These are phyloP conservation scores for Blastocystis sp. DNA, from an alignment of 352 stramenopile species.

Conservation along the genomic window DNA sequence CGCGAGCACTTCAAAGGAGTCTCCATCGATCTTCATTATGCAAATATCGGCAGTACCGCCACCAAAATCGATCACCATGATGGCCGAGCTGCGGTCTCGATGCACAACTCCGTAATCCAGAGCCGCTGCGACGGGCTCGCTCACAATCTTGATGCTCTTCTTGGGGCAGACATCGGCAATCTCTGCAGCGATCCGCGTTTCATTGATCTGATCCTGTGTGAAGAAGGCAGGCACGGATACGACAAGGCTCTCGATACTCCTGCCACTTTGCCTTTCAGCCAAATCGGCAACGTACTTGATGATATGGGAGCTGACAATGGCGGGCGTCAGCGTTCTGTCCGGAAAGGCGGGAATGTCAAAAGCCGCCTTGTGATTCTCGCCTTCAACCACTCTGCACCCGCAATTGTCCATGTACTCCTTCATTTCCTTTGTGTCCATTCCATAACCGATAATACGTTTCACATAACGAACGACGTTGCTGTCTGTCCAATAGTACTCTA, in stretches of 20 bases:
- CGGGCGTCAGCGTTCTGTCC: not conserved
- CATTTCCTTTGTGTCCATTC: not conserved
- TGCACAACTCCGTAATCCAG: not conserved
- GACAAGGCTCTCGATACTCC: not conserved
- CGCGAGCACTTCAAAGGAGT: slow-evolving; percentile 78
- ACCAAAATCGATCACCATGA: slow-evolving; percentile 80
- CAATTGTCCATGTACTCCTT: slow-evolving; percentile 34
- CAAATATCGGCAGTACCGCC: slow-evolving; percentile 82
- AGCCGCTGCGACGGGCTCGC: slow-evolving; percentile 43
- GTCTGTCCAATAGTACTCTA: not conserved
- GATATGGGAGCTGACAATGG: not conserved
- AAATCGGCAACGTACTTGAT: slow-evolving; percentile 2
- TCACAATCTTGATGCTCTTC: slow-evolving; percentile 9
- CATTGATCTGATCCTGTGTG: slow-evolving; percentile 1
- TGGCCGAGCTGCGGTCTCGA: not conserved
- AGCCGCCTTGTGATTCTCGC: not conserved
- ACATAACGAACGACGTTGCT: not conserved
- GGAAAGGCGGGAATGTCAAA: slow-evolving; percentile 1
- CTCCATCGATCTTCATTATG: slow-evolving; percentile 21
- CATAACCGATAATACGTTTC: slow-evolving; percentile 25
- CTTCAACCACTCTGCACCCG: not conserved
- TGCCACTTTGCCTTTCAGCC: not conserved
- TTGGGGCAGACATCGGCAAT: not conserved
- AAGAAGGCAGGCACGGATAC: slow-evolving; percentile 59
- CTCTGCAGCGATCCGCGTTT: not conserved